Evolutionary conservation across 1,139 yeast genomes (phyloP).

Genomic region (Chernovozyma sophiae-reginae): DNA sequence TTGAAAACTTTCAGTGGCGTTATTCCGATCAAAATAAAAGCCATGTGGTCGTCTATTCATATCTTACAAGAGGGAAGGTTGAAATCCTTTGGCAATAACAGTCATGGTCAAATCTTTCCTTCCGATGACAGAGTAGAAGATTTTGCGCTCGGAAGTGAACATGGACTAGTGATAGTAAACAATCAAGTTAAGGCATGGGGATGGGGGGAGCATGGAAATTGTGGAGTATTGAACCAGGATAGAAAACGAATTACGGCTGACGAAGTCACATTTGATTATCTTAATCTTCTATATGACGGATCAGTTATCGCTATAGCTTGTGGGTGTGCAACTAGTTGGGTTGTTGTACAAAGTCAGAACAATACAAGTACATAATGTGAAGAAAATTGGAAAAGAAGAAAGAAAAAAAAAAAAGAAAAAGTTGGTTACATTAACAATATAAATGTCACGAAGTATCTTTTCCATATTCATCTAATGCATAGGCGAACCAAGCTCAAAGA

Average conservation of each 20-base stretch:
- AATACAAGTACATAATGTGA: constrained; percentile 10
- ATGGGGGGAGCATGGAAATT: constrained; percentile 99
- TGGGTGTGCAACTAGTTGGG: constrained; percentile 47
- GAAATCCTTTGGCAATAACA: constrained; percentile 64
- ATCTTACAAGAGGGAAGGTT: constrained; percentile 13
- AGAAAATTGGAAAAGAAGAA: constrained; percentile 7
- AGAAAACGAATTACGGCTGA: too few species aligned
- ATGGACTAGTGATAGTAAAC: constrained; percentile 48
- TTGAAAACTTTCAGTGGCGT: neutral
- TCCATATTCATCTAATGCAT: constrained; percentile 67
- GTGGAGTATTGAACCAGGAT: constrained; percentile 47
- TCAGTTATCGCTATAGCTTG: constrained; percentile 25
- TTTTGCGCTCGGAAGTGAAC: constrained; percentile 77
- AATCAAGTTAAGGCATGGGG: constrained; percentile 74
- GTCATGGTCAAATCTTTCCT: constrained; percentile 64
- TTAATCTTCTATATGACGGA: constrained; percentile 32
- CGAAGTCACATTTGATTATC: constrained; percentile 32
- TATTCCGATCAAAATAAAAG: neutral
- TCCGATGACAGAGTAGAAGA: neutral
- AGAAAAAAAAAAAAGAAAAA: constrained; percentile 1
- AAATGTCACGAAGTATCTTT: constrained; percentile 74
- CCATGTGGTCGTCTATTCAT: constrained; percentile 88
- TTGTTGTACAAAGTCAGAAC: constrained; percentile 10
- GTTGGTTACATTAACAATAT: constrained; percentile 17
- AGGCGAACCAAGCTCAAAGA: constrained; percentile 49